Percentiles rank a stretch among this genome's conserved stretches.
Evolutionary conservation across 441 rosid species (phyloP).

Genomic region (Gossypium schwendimanii): DNA sequence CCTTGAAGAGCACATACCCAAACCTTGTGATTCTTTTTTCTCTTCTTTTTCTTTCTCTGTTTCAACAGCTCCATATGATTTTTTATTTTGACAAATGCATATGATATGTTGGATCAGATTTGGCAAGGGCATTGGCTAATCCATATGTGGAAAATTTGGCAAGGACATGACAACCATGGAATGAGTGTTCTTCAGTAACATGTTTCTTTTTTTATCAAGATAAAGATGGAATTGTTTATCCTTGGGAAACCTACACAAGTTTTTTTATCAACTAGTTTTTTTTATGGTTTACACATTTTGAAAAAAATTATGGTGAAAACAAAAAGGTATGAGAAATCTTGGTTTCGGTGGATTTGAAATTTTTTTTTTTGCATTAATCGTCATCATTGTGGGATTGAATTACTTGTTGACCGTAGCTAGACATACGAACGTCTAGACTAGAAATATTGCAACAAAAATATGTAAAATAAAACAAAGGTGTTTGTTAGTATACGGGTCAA

Average conservation of each 20-base stretch:
- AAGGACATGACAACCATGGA: slow-evolving; percentile 36
- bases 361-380: too few species aligned
- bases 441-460: too few species aligned
- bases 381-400: too few species aligned
- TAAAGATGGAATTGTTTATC: slow-evolving; percentile 61
- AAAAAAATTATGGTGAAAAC: too few species aligned
- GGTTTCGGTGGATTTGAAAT: background rate
- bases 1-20: too few species aligned
- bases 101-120: slow-evolving; percentile 27
- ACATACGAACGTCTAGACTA: too few species aligned
- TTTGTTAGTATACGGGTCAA: too few species aligned
- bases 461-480: too few species aligned
- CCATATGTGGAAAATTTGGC: slow-evolving; percentile 51
- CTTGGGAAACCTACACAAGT: slow-evolving; percentile 70
- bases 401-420: too few species aligned
- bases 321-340: background rate
- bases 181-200: slow-evolving; percentile 80
- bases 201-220: slow-evolving; percentile 60
- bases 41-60: too few species aligned
- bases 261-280: background rate
- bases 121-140: slow-evolving; percentile 63
- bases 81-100: background rate
- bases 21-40: too few species aligned
- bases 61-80: background rate
- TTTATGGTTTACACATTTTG: background rate